phyloP scores from a whole-genome alignment of 306 rosid genomes.

The Gastrolobium bilobum region DNA sequence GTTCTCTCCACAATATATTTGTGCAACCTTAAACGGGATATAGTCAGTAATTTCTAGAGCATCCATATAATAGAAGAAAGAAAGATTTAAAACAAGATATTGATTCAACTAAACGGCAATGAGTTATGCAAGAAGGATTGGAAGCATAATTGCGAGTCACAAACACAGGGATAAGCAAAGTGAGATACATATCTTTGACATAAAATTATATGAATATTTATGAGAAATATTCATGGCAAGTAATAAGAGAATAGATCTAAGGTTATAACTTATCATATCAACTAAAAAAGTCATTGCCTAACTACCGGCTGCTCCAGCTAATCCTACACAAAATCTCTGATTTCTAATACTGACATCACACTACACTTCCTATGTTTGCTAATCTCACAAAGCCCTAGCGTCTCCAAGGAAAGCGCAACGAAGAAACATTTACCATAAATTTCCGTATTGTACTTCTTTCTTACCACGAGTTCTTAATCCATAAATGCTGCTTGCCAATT shows the following conservation, averaged over 20 bases:
- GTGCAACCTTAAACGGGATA: conserved; percentile 3
- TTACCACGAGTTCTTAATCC: conserved; percentile 10
- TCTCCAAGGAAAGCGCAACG: conserved; percentile 1
- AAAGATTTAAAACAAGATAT: neutral
- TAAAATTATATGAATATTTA: neutral
- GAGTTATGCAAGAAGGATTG: neutral
- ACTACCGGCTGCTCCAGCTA: neutral
- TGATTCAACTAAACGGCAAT: conserved; percentile 9
- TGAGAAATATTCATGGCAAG: neutral
- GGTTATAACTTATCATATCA: neutral
- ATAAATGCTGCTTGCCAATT: conserved; percentile 1
- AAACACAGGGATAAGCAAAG: neutral
- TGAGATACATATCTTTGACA: neutral
- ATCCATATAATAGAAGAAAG: conserved; percentile 24
- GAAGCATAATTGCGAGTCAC: conserved; percentile 4
- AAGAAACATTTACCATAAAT: neutral
- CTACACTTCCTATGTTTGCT: neutral
- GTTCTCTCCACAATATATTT: neutral
- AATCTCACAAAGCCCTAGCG: conserved; percentile 8
- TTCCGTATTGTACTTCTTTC: neutral
- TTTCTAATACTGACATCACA: conserved; percentile 17
- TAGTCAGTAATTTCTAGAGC: neutral
- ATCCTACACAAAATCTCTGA: conserved; percentile 1
- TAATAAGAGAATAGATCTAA: conserved; percentile 4
- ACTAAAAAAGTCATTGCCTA: neutral